These are phyloP conservation scores for Ceratobasidium sp. DNA, from an alignment of 1,284 basidiomycete species.

Conservation along the genomic window DNA sequence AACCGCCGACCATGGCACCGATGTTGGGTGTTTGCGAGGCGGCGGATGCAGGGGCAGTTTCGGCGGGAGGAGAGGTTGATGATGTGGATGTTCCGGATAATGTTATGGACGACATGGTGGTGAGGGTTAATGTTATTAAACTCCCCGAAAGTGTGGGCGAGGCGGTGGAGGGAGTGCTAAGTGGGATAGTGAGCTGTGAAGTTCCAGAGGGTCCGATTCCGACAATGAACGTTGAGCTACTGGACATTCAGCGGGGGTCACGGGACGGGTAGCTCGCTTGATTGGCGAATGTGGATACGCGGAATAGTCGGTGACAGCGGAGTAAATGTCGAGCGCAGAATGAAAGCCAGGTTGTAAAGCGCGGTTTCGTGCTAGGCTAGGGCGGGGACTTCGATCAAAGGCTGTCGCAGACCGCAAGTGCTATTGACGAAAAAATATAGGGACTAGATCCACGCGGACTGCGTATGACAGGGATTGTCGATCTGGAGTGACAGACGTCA, in stretches of 20 bases:
- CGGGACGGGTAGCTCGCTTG: slow-evolving; percentile 1
- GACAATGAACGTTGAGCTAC: slow-evolving; percentile 5
- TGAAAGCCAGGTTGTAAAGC: not conserved
- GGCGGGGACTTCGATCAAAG: not conserved
- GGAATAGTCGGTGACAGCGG: not conserved
- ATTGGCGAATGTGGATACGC: slow-evolving; percentile 1
- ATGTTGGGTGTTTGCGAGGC: slow-evolving; percentile 7
- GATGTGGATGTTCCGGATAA: not conserved
- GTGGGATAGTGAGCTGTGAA: slow-evolving; percentile 8
- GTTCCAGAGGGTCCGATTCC: slow-evolving; percentile 30
- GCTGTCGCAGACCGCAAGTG: no score
- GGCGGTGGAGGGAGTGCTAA: slow-evolving; percentile 11
- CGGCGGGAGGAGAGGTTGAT: not conserved
- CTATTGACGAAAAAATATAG: no score
- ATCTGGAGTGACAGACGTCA: no score
- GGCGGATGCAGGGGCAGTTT: not conserved
- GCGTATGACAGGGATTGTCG: no score
- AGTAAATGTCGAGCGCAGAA: not conserved
- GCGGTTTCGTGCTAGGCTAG: no score
- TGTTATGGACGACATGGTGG: not conserved
- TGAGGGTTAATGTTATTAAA: not conserved
- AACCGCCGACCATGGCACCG: slow-evolving; percentile 26
- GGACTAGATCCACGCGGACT: no score
- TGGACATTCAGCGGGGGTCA: slow-evolving; percentile 10
- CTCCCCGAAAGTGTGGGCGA: not conserved